phyloP scores from a whole-genome alignment of 805 yeast species.

The Nakazawaea pomicola region DNA sequence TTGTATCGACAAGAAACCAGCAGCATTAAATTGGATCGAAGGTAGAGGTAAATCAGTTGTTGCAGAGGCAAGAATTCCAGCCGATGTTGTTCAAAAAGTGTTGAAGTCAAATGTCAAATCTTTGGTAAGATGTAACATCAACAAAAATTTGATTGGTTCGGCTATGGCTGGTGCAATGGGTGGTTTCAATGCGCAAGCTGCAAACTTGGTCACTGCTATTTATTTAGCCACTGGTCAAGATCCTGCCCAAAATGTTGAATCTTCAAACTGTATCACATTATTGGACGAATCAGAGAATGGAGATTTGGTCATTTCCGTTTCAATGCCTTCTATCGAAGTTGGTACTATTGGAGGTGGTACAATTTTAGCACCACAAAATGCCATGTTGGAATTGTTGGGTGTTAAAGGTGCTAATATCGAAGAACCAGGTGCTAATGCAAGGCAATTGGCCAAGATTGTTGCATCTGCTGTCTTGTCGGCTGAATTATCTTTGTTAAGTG shows the following conservation, averaged over 20 bases:
- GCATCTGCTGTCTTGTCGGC: constrained; percentile 96
- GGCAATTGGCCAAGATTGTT: constrained; percentile 85
- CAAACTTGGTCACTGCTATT: constrained; percentile 92
- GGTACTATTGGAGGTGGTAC: constrained; percentile 99
- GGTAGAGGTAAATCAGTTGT: constrained; percentile 98
- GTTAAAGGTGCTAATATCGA: constrained; percentile 95
- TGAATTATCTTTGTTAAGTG: constrained; percentile 90
- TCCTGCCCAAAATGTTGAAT: constrained; percentile 99
- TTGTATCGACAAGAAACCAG: constrained; percentile 96
- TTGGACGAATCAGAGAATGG: constrained; percentile 77
- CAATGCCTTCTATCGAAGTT: constrained; percentile 98
- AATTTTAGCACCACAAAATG: constrained; percentile 91
- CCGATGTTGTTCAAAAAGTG: constrained; percentile 71
- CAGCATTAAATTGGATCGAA: constrained; percentile 98
- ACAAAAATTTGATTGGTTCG: constrained; percentile 90
- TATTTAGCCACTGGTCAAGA: constrained; percentile 97
- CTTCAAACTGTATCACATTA: constrained; percentile 94
- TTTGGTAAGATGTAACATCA: constrained; percentile 80
- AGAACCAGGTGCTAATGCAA: constrained; percentile 90
- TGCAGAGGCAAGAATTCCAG: constrained; percentile 91
- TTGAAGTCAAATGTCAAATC: constrained; percentile 91
- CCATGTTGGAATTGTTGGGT: constrained; percentile 91
- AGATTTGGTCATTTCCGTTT: constrained; percentile 85
- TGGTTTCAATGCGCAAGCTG: constrained; percentile 98
- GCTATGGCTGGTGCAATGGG: constrained; percentile 99